These are phyloP conservation scores for Lipomyces yarrowii DNA, from an alignment of 1,139 yeast species.

Conservation along the genomic window DNA sequence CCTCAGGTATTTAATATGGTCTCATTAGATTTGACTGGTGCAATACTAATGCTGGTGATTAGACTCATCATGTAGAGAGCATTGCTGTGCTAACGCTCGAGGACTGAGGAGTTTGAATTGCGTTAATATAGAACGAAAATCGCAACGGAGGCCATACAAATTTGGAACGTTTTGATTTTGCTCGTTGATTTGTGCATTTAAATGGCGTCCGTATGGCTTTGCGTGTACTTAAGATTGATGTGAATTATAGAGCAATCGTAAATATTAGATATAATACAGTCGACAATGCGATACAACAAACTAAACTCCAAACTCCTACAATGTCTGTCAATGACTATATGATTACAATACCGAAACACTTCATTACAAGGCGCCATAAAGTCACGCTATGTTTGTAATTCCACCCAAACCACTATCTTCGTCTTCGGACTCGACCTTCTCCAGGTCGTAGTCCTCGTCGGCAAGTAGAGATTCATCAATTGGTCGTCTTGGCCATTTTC, in stretches of 20 bases:
- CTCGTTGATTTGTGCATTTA: not conserved
- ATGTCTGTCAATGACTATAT: not conserved
- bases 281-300: not conserved
- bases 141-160: not conserved
- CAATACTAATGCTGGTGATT: not conserved
- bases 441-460: constrained; percentile 8
- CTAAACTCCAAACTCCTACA: not conserved
- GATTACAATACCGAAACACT: not conserved
- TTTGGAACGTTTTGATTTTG: not conserved
- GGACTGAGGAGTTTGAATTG: not conserved
- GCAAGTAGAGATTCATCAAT: constrained; percentile 21
- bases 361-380: not conserved
- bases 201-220: not conserved
- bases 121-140: not conserved
- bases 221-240: not conserved
- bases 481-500: constrained; percentile 67
- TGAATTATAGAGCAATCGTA: not conserved
- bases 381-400: not conserved
- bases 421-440: constrained; percentile 29
- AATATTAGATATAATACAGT: not conserved
- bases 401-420: constrained; percentile 33
- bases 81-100: constrained; percentile 69
- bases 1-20: constrained; percentile 56
- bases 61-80: constrained; percentile 93
- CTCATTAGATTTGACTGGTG: not conserved